Evolutionary conservation across 192 early-diverging fungal genomes (phyloP), one percentile per base, ranked within the genome.

Genomic region (Funneliformis mosseae): DNA sequence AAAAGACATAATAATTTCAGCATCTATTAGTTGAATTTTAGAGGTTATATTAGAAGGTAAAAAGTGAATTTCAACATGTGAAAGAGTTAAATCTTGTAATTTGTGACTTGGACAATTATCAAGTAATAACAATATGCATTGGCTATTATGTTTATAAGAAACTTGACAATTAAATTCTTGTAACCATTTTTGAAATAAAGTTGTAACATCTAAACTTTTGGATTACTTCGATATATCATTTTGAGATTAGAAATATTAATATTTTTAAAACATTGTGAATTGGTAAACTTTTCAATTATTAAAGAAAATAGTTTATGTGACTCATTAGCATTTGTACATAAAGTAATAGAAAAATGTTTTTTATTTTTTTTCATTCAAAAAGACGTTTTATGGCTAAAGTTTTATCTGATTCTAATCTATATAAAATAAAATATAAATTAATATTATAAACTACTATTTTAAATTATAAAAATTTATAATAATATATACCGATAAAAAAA

Each of bases 231-330:
- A 39, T 80, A 80, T 10, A 23, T 80, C 5, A 80, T 42, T 74
- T 21, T 46, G 5, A 59, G 72, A 71, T n/a, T n/a, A n/a, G n/a
- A n/a, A n/a, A n/a, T n/a, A n/a, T n/a, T n/a, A n/a, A n/a, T n/a
- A n/a, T n/a, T n/a, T n/a, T n/a, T n/a, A n/a, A n/a, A n/a, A n/a
- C n/a, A n/a, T n/a, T n/a, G n/a, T n/a, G n/a, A n/a, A 16, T 80
- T 80, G 50, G 45, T 11, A 80, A 42, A 80, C 38, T 80, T 80
- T 11, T 59, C 55, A 61, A 80, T 80, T 18, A 80, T 63, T n/a
- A 80, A 61, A 39, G 33, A 16, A 28, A 67, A 67, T 28, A 67
- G n/a, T n/a, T n/a, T n/a, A n/a, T n/a, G n/a, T n/a, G n/a, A n/a
- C n/a, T n/a, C n/a, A n/a, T n/a, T n/a, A n/a, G n/a, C n/a, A n/a